These are phyloP conservation scores for Metschnikowia baotianmanensis DNA, from an alignment of 805 yeast species.

Conservation along the genomic window DNA sequence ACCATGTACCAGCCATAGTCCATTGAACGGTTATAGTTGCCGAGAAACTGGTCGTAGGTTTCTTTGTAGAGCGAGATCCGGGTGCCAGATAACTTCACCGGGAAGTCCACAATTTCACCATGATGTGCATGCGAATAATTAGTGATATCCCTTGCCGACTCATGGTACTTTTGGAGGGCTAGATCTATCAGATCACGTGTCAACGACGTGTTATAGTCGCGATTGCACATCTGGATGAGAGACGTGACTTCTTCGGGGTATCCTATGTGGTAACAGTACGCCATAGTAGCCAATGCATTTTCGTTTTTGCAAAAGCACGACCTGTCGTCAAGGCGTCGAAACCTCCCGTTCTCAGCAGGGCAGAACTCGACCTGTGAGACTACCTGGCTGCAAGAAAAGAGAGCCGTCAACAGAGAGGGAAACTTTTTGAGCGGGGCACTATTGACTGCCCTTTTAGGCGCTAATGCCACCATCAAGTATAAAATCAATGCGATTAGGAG, in stretches of 20 bases:
- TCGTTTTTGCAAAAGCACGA: conserved; percentile 29
- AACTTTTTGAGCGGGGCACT: conserved; percentile 34
- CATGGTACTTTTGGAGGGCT: conserved; percentile 16
- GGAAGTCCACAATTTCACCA: conserved; percentile 18
- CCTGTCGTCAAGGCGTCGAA: background rate
- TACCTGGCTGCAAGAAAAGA: conserved; percentile 30
- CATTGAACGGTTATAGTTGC: conserved; percentile 45
- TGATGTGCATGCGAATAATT: background rate
- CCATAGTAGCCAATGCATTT: conserved; percentile 36
- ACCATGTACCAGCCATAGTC: conserved; percentile 26
- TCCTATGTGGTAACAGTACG: conserved; percentile 32
- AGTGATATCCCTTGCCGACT: conserved; percentile 5
- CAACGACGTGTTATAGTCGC: conserved; percentile 20
- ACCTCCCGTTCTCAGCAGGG: background rate
- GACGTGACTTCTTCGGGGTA: conserved; percentile 24
- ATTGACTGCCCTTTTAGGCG: conserved; percentile 26
- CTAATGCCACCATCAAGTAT: conserved; percentile 47
- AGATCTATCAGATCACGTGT: conserved; percentile 22
- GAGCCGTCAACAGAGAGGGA: conserved; percentile 30
- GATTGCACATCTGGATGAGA: conserved; percentile 27
- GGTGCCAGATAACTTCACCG: conserved; percentile 27
- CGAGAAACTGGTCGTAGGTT: conserved; percentile 37
- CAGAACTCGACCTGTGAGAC: conserved; percentile 24
- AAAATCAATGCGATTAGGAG: conserved; percentile 3
- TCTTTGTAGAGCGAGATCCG: conserved; percentile 20